Evolutionary conservation across 768 basidiomycete species (phyloP), one percentile per base, ranked within the genome.

Genomic region (Leccinum rimulosum): DNA sequence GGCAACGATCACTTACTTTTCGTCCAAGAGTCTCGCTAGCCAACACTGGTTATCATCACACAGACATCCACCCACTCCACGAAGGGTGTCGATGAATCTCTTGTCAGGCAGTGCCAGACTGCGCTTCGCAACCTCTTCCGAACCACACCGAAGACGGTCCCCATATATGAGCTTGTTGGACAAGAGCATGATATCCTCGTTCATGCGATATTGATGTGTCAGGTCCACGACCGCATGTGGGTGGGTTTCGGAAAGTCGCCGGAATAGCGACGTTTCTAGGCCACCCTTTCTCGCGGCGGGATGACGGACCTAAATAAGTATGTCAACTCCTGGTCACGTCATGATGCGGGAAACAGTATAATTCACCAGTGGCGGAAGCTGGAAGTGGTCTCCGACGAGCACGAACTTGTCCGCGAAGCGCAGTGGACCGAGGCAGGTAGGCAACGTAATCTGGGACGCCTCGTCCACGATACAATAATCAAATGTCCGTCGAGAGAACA

Each of bases 381-480:
- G 97, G 76, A 89, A 93, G 74, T 99, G 97, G 69, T 98, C 97
- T 7, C 97, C 97, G 17, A 98, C 96, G 12, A 98, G 86, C 5
- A 98, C 84, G 64, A 98, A 99, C 45, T 82, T 92, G 53, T 94
- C 83, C 2, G 95, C 94, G 66, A 88, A 92, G 1, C 95, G 86
- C 3, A 98, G 76, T 0, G 97, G 97, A 6, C 97, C 97, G 1
- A 98, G 78, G 67, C 94, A 98, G 0, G 95, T 96, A 0, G 97
- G 97, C 2, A 98, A 74, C 0, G 97, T 98, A 62, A 98, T 95
- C 70, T 98, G 96, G 0, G 97, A 98, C 0, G 97, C 97, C 71
- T 99, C 97, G 61, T 98, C 97, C 17, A 99, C 89, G 57, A 99
- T 97, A 75, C 96, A 98, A 67, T 93, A 95, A 70, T 99, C 95